Percentiles rank a stretch among this genome's conserved stretches.
phyloP scores from a whole-genome alignment of 768 basidiomycete genomes.

The Cyclocybe aegerita region DNA sequence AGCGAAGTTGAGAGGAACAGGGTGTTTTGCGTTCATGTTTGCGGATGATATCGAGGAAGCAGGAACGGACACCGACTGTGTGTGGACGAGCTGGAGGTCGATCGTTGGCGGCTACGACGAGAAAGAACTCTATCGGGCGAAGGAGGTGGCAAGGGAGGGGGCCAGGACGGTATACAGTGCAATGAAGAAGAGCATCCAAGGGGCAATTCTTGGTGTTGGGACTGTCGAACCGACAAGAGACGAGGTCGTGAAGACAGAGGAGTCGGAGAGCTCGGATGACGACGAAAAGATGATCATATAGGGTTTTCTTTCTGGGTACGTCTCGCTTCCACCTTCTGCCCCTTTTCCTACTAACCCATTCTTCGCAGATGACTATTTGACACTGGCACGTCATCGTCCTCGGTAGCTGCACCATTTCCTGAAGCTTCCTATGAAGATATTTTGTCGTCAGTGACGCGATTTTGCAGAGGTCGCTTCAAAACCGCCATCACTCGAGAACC shows the following conservation, averaged over 20 bases:
- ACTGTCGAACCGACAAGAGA: slow-evolving; percentile 3
- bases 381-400: no score
- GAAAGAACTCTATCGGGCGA: slow-evolving; percentile 41
- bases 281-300: slow-evolving; percentile 46
- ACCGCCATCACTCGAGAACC: no score
- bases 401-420: no score
- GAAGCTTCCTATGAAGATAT: no score
- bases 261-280: slow-evolving; percentile 22
- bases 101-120: slow-evolving; percentile 34
- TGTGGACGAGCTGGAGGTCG: slow-evolving; percentile 61
- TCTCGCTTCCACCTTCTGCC: neutral
- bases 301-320: slow-evolving; percentile 5
- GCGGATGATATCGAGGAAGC: slow-evolving; percentile 22
- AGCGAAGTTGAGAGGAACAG: slow-evolving; percentile 36
- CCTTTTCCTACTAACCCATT: neutral
- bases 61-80: slow-evolving; percentile 29
- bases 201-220: slow-evolving; percentile 7
- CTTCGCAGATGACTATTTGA: no score
- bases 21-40: slow-evolving; percentile 73
- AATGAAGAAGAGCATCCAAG: slow-evolving; percentile 44
- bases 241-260: neutral
- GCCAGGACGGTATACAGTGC: slow-evolving; percentile 46
- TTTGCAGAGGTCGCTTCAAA: no score
- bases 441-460: no score
- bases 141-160: slow-evolving; percentile 45